phyloP scores from a whole-genome alignment of 768 basidiomycete genomes.

The Amanita fuliginea region DNA sequence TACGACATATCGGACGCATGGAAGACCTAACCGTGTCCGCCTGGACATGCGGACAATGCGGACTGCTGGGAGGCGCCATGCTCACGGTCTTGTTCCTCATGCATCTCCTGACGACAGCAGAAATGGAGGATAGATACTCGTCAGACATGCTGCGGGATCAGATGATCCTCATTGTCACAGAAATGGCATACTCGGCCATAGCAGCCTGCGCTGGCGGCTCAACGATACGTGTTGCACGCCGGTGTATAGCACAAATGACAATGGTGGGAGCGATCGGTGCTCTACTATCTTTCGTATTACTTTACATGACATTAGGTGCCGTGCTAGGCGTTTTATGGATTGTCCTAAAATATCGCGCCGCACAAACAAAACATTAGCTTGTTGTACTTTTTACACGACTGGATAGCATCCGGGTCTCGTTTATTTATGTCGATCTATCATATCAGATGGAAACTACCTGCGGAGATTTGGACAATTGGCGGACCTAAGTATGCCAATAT shows the following conservation, averaged over 20 bases:
- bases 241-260: background rate
- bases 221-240: background rate
- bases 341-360: background rate
- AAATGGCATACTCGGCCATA: background rate
- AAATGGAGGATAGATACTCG: background rate
- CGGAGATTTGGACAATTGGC: background rate
- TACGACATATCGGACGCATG: constrained; percentile 8
- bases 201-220: constrained; percentile 1
- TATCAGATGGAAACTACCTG: background rate
- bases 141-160: constrained; percentile 1
- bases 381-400: background rate
- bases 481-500: no score
- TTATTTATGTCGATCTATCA: background rate
- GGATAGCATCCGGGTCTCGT: no score
- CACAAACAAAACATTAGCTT: background rate
- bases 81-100: constrained; percentile 14
- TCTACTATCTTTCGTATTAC: background rate
- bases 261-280: constrained; percentile 4
- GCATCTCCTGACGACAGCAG: constrained; percentile 6
- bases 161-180: constrained; percentile 1
- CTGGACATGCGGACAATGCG: constrained; percentile 11
- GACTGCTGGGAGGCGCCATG: constrained; percentile 15
- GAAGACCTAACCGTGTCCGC: constrained; percentile 2
- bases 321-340: constrained; percentile 2
- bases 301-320: background rate